Base-by-base conservation (phyloP, 345 rosid species). In the Brassica carinata region DNA sequence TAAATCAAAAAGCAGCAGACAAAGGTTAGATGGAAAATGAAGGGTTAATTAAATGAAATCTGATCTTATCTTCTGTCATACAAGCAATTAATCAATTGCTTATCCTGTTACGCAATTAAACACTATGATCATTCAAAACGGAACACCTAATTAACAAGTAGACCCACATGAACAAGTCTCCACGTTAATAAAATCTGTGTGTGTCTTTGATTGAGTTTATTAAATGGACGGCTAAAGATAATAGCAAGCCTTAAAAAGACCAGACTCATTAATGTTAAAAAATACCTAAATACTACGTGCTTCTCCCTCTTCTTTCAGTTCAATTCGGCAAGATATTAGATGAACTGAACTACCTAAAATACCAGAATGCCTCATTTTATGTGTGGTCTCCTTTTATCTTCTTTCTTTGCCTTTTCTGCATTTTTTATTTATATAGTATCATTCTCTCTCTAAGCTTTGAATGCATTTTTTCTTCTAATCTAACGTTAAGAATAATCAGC, bases 91-190 rank as follows among this genome's bases (percentile, higher is more conserved):
- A 65, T 57, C 75, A 74, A 34, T 63, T 67, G 48, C 69, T 58
- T 4, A 14, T 59, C 64, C 76, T 62, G 33, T 67, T 69, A 69
- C 79, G 79, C 76, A 80, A 75, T 53, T 75, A 75, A 34, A 27
- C 72, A 48, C 57, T 14, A 75, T 38, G 71, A 75, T 70, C 67
- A 80, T 70, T 70, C 57, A 48, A 48, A 48, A 48, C 5, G 17
- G 57, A 48, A 48, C 57, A 48, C 57, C 15, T 48, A 48, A 48
- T 48, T 5, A 48, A 14, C 15, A 14, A 48, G 57, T 48, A 48
- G 15, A 48, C 57, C 57, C 57, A 48, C 17, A 13, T 48, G 57
- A 48, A 48, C 17, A 48, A 48, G 7, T 48, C 15, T 14, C 57
- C 57, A 13, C 2, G 17, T 45, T 48, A 14, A 48, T 48, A 48